Percentiles rank a stretch among this genome's conserved stretches.
These are phyloP conservation scores for Aspergillus udagawae DNA, from an alignment of 2,329 filamentous ascomycete genomes.

Conservation along the genomic window DNA sequence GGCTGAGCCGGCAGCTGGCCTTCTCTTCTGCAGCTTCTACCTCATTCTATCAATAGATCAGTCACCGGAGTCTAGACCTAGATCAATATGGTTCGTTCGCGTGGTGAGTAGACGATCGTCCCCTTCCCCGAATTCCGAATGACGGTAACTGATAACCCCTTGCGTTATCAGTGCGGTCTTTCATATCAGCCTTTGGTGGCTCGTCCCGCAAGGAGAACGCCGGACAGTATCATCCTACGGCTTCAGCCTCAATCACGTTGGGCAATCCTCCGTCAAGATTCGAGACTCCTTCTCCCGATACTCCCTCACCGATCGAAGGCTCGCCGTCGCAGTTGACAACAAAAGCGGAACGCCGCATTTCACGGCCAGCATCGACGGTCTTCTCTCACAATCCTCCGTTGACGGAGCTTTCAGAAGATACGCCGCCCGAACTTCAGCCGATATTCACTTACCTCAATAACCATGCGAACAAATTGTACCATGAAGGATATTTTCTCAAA, in stretches of 20 bases:
- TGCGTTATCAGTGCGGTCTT: conserved; percentile 67
- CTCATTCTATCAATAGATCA: conserved; percentile 2
- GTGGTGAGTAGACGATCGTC: conserved; percentile 28
- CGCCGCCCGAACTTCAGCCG: conserved; percentile 85
- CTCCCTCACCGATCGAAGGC: conserved; percentile 31
- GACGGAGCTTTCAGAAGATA: conserved; percentile 81
- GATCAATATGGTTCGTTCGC: conserved; percentile 33
- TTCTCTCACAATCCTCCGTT: conserved; percentile 79
- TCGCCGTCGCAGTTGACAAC: conserved; percentile 40
- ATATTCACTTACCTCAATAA: conserved; percentile 93
- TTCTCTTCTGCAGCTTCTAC: conserved; percentile 12
- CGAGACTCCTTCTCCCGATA: conserved; percentile 34
- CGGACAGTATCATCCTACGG: conserved; percentile 25
- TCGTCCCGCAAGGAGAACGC: conserved; percentile 35
- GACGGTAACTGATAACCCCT: conserved; percentile 19
- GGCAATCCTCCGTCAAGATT: conserved; percentile 21
- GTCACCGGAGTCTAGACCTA: conserved; percentile 7
- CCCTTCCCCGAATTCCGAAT: neutral
- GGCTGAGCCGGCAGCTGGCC: conserved; percentile 7
- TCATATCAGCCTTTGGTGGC: conserved; percentile 63
- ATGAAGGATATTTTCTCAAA: conserved; percentile 97
- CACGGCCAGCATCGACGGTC: conserved; percentile 79
- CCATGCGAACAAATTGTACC: conserved; percentile 93
- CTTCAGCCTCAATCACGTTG: conserved; percentile 18
- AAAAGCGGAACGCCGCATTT: conserved; percentile 49